Conservation (phyloP, 768 basidiomycete species). For the Lentinus brumalis region DNA sequence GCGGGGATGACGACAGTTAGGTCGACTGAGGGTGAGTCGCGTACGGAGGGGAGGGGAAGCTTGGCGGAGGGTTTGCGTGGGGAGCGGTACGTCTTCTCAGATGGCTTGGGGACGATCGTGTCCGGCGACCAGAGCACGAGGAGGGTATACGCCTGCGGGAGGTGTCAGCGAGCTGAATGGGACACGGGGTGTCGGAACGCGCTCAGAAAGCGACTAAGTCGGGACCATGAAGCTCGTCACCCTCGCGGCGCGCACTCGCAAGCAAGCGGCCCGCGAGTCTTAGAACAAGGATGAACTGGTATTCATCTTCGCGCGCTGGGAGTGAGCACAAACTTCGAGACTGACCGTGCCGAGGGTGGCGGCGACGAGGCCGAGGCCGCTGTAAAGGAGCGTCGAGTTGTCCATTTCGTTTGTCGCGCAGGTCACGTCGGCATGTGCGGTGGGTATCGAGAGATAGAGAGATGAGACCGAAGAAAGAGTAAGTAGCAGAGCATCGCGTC, state of each 20-base stretch:
- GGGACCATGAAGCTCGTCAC: constrained; percentile 65
- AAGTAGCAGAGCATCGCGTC: too few relatives aligned
- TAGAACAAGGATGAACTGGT: constrained; percentile 92
- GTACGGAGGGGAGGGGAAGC: constrained; percentile 55
- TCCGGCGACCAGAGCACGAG: constrained; percentile 77
- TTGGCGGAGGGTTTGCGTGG: constrained; percentile 53
- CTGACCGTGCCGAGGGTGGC: constrained; percentile 27
- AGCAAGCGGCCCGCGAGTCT: constrained; percentile 60
- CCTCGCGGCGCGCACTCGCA: constrained; percentile 52
- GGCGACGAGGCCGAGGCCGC: constrained; percentile 20
- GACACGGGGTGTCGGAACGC: constrained; percentile 22
- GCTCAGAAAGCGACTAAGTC: constrained; percentile 40
- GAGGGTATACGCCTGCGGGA: constrained; percentile 62
- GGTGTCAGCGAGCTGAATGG: constrained; percentile 14
- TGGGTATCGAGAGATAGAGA: not conserved
- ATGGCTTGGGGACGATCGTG: constrained; percentile 59
- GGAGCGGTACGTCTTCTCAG: constrained; percentile 72
- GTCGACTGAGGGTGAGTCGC: constrained; percentile 62
- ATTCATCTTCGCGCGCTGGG: constrained; percentile 50
- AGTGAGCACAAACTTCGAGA: not conserved
- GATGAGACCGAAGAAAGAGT: not conserved
- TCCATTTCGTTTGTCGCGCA: constrained; percentile 18
- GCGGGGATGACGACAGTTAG: constrained; percentile 88
- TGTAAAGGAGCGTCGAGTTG: constrained; percentile 20
- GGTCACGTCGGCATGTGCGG: constrained; percentile 14